Percentiles rank a stretch among this genome's conserved stretches.
phyloP scores from a whole-genome alignment of 2,329 filamentous ascomycete species.

The Colletotrichum sp. region DNA sequence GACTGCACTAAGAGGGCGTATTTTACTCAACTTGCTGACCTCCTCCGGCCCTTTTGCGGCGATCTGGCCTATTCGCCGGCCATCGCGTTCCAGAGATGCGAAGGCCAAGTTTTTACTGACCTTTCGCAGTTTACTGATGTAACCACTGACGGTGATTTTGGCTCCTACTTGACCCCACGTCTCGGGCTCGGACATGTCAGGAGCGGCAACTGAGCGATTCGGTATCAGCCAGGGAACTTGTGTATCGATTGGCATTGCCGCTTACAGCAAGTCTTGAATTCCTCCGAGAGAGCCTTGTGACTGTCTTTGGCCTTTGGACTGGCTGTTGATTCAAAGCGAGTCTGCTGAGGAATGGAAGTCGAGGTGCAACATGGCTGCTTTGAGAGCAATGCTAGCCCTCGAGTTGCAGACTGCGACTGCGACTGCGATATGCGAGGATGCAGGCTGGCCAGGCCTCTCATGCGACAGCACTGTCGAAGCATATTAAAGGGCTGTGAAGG shows the following conservation, averaged over 20 bases:
- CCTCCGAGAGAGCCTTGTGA: background rate
- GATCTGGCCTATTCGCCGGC: conserved; percentile 49
- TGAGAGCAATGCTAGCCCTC: background rate
- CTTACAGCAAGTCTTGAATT: conserved; percentile 21
- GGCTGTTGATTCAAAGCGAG: background rate
- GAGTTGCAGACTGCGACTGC: background rate
- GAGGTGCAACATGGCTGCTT: background rate
- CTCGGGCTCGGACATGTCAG: conserved; percentile 28
- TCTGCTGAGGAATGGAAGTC: background rate
- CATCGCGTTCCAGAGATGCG: conserved; percentile 39
- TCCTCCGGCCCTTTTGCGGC: conserved; percentile 44
- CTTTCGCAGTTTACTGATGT: conserved; percentile 71
- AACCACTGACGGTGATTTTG: conserved; percentile 68
- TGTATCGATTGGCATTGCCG: background rate
- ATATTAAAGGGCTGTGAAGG: background rate
- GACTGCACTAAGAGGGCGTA: conserved; percentile 59
- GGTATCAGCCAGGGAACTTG: background rate
- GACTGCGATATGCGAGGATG: background rate
- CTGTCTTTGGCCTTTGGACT: background rate
- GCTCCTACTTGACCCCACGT: conserved; percentile 33
- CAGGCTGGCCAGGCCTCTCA: conserved; percentile 8
- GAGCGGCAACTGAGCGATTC: conserved; percentile 31
- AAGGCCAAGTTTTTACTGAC: conserved; percentile 76
- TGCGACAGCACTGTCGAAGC: conserved; percentile 21
- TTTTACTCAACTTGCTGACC: conserved; percentile 46